Base-by-base conservation (phyloP, 495 filamentous ascomycete genomes). In the Paragyromitra xinjiangensis region DNA sequence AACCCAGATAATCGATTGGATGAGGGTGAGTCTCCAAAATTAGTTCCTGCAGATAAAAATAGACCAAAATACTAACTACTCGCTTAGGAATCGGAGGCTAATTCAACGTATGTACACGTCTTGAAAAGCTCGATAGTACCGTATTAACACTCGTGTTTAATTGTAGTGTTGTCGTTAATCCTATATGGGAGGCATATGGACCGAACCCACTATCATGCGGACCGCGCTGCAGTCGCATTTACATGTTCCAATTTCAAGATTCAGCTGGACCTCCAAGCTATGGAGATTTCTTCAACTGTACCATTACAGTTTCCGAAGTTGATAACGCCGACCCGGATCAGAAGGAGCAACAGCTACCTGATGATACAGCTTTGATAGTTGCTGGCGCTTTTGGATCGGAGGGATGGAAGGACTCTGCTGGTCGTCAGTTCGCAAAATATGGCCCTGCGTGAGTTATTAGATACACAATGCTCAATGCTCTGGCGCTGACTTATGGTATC, bases 201-300 rank as follows among this genome's bases (percentile, higher is more conserved):
- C n/a, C 16, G 9, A 56, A 40, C 3, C 5, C 11, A 26, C 16
- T 55, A 22, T 62, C 44, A 11, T 81, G 79, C 51, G 79, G 79
- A 16, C 59, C 53, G 14, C 79, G 79, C 9, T 81, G 79, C 37
- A 80, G 51, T 9, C 53, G 48, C 7, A 59, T 81, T 34, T 80
- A 81, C 26, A 76, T 81, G n/a, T 81, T 77, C 56, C 58, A 81
- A 14, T 81, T 80, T n/a, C n/a, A 61, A 14, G 56, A 65, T 53
- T 4, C 39, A 4, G 26, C 19, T 29, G 34, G 39, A 6, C 19
- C 19, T 6, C 19, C 59, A 6, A 24, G 8, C 29, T 48, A 72
- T 40, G 80, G 80, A 37, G 44, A 29, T 50, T 77, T 82, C 39
- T 82, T 78, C 65, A 70, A 78, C 45, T 82, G 81, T 45, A 69